phyloP scores from a whole-genome alignment of 306 rosid species.

The Cucurbita maxima region DNA sequence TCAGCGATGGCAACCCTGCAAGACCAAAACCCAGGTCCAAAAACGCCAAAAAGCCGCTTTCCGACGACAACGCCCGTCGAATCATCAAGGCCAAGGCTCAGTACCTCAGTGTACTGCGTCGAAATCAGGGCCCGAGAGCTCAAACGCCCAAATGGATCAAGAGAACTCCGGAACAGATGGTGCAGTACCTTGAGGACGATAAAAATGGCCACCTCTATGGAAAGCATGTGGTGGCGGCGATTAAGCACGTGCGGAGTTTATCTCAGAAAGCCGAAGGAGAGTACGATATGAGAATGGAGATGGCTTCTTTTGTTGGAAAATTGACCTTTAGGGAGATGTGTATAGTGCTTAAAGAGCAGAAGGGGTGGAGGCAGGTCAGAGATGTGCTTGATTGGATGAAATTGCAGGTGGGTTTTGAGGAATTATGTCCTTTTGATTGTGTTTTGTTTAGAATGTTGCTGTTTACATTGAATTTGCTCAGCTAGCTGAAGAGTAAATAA shows the following conservation, averaged over 20 bases:
- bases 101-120: constrained; percentile 42
- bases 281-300: constrained; percentile 61
- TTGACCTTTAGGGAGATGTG: constrained; percentile 83
- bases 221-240: constrained; percentile 72
- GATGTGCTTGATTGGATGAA: constrained; percentile 93
- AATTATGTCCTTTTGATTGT: neutral
- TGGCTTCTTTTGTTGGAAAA: constrained; percentile 71
- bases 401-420: constrained; percentile 45
- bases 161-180: constrained; percentile 86
- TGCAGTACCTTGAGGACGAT: constrained; percentile 60
- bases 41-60: constrained; percentile 52
- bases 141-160: constrained; percentile 84
- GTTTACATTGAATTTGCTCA: neutral
- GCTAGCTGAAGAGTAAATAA: neutral
- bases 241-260: constrained; percentile 49
- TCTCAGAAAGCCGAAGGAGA: constrained; percentile 27
- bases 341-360: constrained; percentile 73
- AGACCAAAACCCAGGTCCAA: constrained; percentile 42
- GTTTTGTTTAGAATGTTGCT: neutral
- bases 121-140: constrained; percentile 78
- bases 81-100: constrained; percentile 58
- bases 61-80: constrained; percentile 89
- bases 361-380: constrained; percentile 77
- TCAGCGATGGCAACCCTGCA: constrained; percentile 32
- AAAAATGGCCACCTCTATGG: constrained; percentile 63